Evolutionary conservation across 495 filamentous ascomycete genomes (phyloP), one percentile per base, ranked within the genome.

Genomic region (Tuber magnatum): DNA sequence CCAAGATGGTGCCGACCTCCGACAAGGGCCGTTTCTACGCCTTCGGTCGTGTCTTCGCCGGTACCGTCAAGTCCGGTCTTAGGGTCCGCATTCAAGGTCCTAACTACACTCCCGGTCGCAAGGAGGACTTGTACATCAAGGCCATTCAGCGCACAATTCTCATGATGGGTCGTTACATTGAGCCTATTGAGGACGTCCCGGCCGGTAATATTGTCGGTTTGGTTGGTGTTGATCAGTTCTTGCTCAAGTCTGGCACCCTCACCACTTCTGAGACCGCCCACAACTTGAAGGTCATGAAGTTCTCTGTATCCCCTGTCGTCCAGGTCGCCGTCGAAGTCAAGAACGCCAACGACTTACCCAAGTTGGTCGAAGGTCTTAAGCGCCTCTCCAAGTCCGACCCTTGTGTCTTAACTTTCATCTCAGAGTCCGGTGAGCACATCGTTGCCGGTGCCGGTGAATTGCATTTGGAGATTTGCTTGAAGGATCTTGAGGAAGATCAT

Each of bases 251-350:
- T 83, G 95, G 95, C 90, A 99, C 95, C 80, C 91, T 99, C 79
- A 97, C 94, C 85, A 99, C 96, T 83, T 90, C 90, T 83, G 95
- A 99, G 77, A 94, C 94, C 76, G 95, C 95, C 82, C 95, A 99
- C 91, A 99, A 99, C 90, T 86, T 99, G 80, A 99, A 98, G 91
- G 95, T 99, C 86, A 99, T 99, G 95, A 97, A 97, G 88, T 99
- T 99, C 92, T 99, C 95, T 82, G 95, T 99, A 84, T 98, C 95
- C 61, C 95, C 95, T 84, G 95, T 99, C 86, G 96, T 99, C 80
- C 95, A 90, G 86, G 94, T 95, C 80, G 97, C 96, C 85, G 95
- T 99, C 81, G 94, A 98, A 87, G 95, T 97, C 88, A 98, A 97
- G 92, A 99, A 99, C 86, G 96, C 96, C 85, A 92, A 94, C 86